Conservation (phyloP, 768 basidiomycete species). For the Lactifluus hygrophoroides region DNA sequence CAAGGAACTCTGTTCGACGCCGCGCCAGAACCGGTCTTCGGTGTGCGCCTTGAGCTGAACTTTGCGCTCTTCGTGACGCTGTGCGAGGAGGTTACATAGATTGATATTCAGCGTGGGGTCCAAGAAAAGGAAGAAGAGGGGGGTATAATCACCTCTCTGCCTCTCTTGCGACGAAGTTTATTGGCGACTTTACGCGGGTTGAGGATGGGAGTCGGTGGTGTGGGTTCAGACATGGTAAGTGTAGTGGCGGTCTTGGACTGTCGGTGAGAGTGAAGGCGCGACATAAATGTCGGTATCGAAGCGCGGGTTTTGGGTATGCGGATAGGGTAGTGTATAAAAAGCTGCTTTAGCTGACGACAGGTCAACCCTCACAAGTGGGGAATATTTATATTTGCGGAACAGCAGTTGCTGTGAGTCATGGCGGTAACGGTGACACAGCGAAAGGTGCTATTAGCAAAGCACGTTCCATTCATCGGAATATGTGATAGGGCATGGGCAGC, state of each 20-base stretch:
- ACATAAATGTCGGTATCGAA: neutral
- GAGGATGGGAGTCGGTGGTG: neutral
- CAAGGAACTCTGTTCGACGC: neutral
- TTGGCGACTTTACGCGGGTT: conserved; percentile 2
- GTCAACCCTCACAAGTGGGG: too few relatives aligned
- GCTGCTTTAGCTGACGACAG: neutral
- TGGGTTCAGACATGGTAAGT: neutral
- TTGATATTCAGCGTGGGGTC: neutral
- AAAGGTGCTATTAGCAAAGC: neutral
- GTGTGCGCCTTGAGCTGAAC: neutral
- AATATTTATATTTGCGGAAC: neutral
- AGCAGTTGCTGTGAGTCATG: conserved; percentile 2
- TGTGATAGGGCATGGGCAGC: too few relatives aligned
- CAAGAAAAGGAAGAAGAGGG: neutral
- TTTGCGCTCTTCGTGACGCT: conserved; percentile 16
- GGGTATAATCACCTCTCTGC: conserved; percentile 5
- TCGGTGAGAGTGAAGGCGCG: neutral
- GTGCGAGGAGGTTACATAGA: too few relatives aligned
- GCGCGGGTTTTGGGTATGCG: too few relatives aligned
- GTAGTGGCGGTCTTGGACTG: neutral
- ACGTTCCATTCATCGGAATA: neutral
- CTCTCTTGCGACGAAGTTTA: conserved; percentile 7
- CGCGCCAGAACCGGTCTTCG: neutral
- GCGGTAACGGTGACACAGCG: neutral
- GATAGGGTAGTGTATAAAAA: neutral